Conservation (phyloP, 768 basidiomycete species). For the Lentinula sp. region DNA sequence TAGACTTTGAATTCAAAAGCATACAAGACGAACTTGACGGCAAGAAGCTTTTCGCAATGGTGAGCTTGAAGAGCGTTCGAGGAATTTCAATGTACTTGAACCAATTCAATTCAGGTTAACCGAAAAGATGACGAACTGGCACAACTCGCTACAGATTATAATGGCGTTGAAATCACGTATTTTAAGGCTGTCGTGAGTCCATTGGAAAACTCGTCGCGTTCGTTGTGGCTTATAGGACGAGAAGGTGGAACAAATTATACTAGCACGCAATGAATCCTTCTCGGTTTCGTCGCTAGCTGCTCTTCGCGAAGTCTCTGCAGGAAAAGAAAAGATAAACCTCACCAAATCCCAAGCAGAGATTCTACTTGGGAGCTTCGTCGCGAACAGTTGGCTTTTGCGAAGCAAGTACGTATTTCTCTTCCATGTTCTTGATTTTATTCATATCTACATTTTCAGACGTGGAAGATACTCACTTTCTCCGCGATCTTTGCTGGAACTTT, state of each 20-base stretch:
- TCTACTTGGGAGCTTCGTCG: slow-evolving; percentile 73
- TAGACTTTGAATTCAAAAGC: slow-evolving; percentile 69
- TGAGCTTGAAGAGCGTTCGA: slow-evolving; percentile 25
- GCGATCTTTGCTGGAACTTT: slow-evolving; percentile 69
- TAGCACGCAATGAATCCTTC: slow-evolving; percentile 67
- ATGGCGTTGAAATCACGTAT: slow-evolving; percentile 70
- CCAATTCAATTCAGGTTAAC: slow-evolving; percentile 53
- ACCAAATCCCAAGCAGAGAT: slow-evolving; percentile 71
- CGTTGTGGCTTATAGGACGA: not conserved
- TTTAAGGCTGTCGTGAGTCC: slow-evolving; percentile 74
- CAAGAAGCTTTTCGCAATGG: slow-evolving; percentile 60
- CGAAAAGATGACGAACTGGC: slow-evolving; percentile 75
- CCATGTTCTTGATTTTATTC: not conserved
- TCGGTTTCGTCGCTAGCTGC: slow-evolving; percentile 76
- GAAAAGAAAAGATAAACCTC: slow-evolving; percentile 57
- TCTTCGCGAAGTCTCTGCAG: slow-evolving; percentile 56
- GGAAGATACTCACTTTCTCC: slow-evolving; percentile 74
- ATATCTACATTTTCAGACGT: slow-evolving; percentile 27
- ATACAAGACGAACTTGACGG: slow-evolving; percentile 61
- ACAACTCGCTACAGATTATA: slow-evolving; percentile 81
- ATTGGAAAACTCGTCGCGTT: not conserved
- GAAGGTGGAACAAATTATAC: slow-evolving; percentile 85
- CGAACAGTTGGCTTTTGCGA: slow-evolving; percentile 73
- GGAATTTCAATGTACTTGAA: not conserved
- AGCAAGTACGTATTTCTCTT: slow-evolving; percentile 52